Evolutionary conservation across 768 basidiomycete genomes (phyloP).

Genomic region (Hericium coralloides): DNA sequence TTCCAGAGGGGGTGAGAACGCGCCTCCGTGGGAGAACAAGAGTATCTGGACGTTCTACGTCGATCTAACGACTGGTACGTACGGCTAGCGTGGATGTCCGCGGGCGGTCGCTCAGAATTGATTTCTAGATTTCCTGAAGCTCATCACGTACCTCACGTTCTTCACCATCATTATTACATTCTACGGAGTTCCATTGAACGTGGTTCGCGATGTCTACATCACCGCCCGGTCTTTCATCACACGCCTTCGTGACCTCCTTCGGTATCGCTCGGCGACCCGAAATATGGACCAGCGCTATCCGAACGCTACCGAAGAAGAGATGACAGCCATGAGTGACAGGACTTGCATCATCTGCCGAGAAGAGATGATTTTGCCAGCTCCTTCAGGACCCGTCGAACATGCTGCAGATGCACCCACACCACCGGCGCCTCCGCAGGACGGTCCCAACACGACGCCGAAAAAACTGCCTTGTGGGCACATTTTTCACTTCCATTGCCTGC

Average conservation of each 20-base stretch:
- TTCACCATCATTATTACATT: constrained; percentile 91
- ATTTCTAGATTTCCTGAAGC: constrained; percentile 81
- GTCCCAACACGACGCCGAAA: constrained; percentile 93
- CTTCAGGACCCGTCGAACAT: constrained; percentile 9
- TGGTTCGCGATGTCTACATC: constrained; percentile 93
- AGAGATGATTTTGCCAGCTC: constrained; percentile 60
- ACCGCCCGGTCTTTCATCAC: constrained; percentile 89
- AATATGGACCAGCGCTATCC: constrained; percentile 98
- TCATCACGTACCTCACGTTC: constrained; percentile 87
- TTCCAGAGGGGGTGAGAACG: constrained; percentile 70
- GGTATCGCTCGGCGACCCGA: constrained; percentile 88
- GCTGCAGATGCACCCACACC: constrained; percentile 14
- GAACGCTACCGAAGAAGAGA: constrained; percentile 80
- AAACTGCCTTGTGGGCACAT: constrained; percentile 95
- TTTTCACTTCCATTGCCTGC: constrained; percentile 95
- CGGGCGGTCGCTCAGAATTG: constrained; percentile 2
- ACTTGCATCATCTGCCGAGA: constrained; percentile 99
- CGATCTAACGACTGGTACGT: constrained; percentile 80
- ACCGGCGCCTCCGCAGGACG: constrained; percentile 33
- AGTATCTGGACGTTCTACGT: constrained; percentile 96
- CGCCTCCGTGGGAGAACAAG: constrained; percentile 95
- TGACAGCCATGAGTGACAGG: constrained; percentile 71
- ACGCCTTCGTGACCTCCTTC: constrained; percentile 77
- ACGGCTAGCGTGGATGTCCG: neutral
- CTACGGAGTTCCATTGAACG: constrained; percentile 93